Conservation (phyloP, 1,284 basidiomycete species). For the Irpex sp. region DNA sequence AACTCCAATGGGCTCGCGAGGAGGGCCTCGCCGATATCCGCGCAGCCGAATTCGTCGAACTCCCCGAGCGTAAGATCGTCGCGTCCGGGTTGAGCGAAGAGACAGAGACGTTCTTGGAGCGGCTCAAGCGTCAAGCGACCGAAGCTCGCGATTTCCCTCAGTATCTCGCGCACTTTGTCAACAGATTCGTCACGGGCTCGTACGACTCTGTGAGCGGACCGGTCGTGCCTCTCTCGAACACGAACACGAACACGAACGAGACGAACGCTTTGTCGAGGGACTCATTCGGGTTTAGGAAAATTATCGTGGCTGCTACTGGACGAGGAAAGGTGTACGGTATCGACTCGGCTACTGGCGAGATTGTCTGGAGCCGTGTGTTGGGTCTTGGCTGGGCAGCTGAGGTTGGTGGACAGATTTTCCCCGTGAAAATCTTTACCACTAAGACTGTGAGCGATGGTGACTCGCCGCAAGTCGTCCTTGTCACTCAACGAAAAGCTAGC, state of each 20-base stretch:
- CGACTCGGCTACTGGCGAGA: constrained; percentile 71
- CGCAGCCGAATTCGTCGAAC: constrained; percentile 68
- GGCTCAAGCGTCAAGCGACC: constrained; percentile 54
- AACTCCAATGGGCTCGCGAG: constrained; percentile 75
- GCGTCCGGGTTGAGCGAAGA: constrained; percentile 31
- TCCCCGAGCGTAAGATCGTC: constrained; percentile 62
- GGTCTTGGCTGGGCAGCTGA: constrained; percentile 59
- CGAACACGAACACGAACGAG: constrained; percentile 34
- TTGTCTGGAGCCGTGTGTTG: constrained; percentile 73
- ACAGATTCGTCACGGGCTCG: constrained; percentile 70
- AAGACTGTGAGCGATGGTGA: constrained; percentile 44
- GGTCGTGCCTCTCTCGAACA: constrained; percentile 31
- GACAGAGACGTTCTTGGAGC: constrained; percentile 52
- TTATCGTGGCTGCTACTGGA: constrained; percentile 70
- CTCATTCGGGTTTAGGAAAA: constrained; percentile 83
- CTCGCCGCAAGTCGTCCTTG: constrained; percentile 52
- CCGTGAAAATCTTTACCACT: constrained; percentile 53
- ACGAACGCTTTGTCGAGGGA: constrained; percentile 53
- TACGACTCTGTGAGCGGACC: constrained; percentile 46
- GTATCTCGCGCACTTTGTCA: constrained; percentile 63
- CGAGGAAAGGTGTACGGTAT: constrained; percentile 80
- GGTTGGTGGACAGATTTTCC: constrained; percentile 47
- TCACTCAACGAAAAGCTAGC: constrained; percentile 53
- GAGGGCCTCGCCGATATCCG: constrained; percentile 71
- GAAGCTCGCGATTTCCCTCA: constrained; percentile 69